Conservation (phyloP, 352 stramenopile genomes). For the Hyaloperonospora brassicae region DNA sequence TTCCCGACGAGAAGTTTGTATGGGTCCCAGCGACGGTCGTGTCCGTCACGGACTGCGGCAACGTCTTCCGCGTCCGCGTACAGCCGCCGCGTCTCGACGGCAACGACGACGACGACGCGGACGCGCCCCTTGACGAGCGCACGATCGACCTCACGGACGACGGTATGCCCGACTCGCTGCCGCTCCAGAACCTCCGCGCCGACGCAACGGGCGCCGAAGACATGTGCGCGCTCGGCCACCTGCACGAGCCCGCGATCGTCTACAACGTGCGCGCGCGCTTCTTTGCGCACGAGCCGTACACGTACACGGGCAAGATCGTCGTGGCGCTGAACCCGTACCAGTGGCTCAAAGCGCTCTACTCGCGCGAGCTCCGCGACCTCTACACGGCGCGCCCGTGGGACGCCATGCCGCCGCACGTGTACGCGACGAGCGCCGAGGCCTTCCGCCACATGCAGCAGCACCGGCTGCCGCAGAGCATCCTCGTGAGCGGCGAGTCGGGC, state of each 20-base stretch:
- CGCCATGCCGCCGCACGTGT: conserved; percentile 83
- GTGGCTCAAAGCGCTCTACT: conserved; percentile 84
- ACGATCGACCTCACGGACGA: conserved; percentile 61
- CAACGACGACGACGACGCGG: conserved; percentile 2
- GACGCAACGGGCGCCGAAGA: conserved; percentile 48
- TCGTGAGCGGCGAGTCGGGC: conserved; percentile 91
- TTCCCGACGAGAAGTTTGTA: conserved; percentile 71
- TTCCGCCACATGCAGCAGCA: conserved; percentile 78
- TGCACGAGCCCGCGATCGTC: conserved; percentile 89
- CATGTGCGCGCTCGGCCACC: conserved; percentile 78
- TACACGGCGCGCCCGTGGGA: conserved; percentile 65
- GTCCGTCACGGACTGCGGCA: conserved; percentile 46
- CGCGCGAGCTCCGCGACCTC: conserved; percentile 53
- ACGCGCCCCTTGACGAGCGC: conserved; percentile 37
- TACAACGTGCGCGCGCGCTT: conserved; percentile 88
- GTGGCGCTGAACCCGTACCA: conserved; percentile 95
- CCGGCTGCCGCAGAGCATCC: conserved; percentile 73
- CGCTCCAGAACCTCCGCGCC: conserved; percentile 49
- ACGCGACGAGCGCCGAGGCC: conserved; percentile 80
- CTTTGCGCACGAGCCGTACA: conserved; percentile 88
- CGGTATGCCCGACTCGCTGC: conserved; percentile 67
- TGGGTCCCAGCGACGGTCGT: conserved; percentile 78
- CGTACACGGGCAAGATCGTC: conserved; percentile 94
- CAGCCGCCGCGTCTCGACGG: conserved; percentile 16
- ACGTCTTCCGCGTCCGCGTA: conserved; percentile 62